These are phyloP conservation scores for Adiantum capillusveneris DNA, from an alignment of 75 land plant genomes.

Conservation along the genomic window DNA sequence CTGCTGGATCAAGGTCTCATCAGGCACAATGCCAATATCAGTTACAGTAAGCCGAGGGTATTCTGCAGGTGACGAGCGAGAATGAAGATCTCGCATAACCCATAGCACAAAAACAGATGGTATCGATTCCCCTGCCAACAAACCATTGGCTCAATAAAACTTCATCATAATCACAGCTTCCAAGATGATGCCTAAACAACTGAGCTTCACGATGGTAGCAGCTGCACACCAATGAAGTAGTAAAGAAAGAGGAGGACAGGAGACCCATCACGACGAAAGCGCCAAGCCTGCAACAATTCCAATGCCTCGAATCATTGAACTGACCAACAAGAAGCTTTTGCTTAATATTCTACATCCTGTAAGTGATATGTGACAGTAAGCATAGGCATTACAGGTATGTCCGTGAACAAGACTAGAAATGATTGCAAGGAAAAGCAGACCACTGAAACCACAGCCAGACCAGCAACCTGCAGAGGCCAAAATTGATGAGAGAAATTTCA, in stretches of 20 bases:
- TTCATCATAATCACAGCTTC: too few relatives aligned
- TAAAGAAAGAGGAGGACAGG: conserved; percentile 32
- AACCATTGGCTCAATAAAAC: conserved; percentile 1
- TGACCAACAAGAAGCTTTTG: too few relatives aligned
- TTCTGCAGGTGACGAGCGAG: conserved; percentile 3
- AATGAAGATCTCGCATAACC: conserved; percentile 65
- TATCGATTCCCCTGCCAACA: conserved; percentile 51
- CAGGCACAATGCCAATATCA: background rate
- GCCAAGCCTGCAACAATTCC: conserved; percentile 14
- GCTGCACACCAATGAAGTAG: conserved; percentile 45
- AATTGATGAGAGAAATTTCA: too few relatives aligned
- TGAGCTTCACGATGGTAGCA: too few relatives aligned
- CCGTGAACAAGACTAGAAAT: conserved; percentile 38
- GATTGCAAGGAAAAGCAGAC: conserved; percentile 58
- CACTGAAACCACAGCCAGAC: conserved; percentile 56
- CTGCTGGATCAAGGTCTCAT: background rate
- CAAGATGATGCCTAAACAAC: too few relatives aligned
- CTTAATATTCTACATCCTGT: too few relatives aligned
- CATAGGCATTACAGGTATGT: conserved; percentile 39
- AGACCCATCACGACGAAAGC: conserved; percentile 7
- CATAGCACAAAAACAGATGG: conserved; percentile 56
- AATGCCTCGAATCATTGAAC: conserved; percentile 24
- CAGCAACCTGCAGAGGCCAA: conserved; percentile 47
- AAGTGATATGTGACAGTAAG: too few relatives aligned
- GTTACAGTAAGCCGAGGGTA: conserved; percentile 1